Base-by-base conservation (phyloP, 2,329 filamentous ascomycete species). In the Penicillium sclerotigenum region DNA sequence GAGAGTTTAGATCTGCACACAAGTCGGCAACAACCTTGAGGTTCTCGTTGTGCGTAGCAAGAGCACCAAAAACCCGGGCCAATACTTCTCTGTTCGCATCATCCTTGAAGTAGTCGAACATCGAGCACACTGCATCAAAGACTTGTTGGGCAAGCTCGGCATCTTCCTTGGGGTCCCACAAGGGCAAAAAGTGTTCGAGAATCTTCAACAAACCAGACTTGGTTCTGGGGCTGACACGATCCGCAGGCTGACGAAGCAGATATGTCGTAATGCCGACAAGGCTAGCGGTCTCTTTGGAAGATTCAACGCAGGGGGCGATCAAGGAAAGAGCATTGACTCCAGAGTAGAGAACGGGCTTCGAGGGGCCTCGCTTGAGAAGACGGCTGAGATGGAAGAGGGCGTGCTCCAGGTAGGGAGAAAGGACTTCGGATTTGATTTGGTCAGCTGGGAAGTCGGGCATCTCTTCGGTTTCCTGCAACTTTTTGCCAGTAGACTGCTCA, bases 21-120 rank as follows among this genome's bases (percentile, higher is more conserved):
- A 97, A 78, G 6, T 77, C 75, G 2, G 91, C 87, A 55, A 91
- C 80, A 51, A 85, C 81, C 24, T 76, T 69, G 0, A 92, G 77
- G 0, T 82, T 79, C 5, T 80, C 64, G 56, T 90, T 85, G 43
- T 84, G 83, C 8, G 81, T 76, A 1, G 90, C 85, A 58, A 96
- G 86, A 18, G 87, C 87, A 14, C 80, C 73, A 8, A 97, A 76
- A 4, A 96, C 87, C 42, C 86, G 81, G 16, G 88, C 89, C 28
- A 97, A 76, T 0, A 90, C 81, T 59, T 86, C 80, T 52, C 94
- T 83, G 68, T 91, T 95, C 41, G 84, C 77, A 41, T 86, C 83
- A 71, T 97, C 92, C 65, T 87, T 90, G 77, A 97, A 93, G 70
- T 92, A 96, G 52, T 90, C 89, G 69, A 96, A 97, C 33, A 97